phyloP scores from a whole-genome alignment of 2,329 filamentous ascomycete genomes.

The Aspergillus clavatus region DNA sequence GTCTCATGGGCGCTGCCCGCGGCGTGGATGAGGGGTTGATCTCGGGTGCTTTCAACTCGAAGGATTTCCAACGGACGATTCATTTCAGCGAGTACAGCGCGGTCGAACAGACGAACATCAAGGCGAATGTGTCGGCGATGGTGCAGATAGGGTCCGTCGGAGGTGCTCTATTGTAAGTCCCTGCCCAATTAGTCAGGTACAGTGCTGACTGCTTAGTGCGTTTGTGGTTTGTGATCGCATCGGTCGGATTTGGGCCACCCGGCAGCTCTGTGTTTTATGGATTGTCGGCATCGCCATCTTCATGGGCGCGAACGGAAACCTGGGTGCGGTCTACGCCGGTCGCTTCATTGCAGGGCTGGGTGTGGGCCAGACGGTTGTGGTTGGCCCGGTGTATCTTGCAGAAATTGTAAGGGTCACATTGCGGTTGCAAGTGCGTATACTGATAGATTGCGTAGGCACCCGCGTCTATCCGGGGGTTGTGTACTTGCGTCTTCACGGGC shows the following conservation, averaged over 20 bases:
- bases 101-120: constrained; percentile 60
- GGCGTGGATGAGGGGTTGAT: constrained; percentile 80
- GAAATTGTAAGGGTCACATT: constrained; percentile 60
- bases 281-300: constrained; percentile 42
- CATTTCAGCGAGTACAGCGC: constrained; percentile 51
- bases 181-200: neutral
- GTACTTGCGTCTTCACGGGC: constrained; percentile 65
- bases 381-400: constrained; percentile 64
- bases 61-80: constrained; percentile 58
- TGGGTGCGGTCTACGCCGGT: constrained; percentile 42
- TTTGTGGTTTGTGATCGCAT: constrained; percentile 47
- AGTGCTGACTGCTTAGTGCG: constrained; percentile 40
- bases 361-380: constrained; percentile 41
- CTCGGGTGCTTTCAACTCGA: constrained; percentile 64
- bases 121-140: constrained; percentile 75
- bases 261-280: constrained; percentile 41
- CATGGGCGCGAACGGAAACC: constrained; percentile 35
- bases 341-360: constrained; percentile 43
- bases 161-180: constrained; percentile 57
- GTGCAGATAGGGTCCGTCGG: constrained; percentile 73
- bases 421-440: too few species aligned
- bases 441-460: too few species aligned
- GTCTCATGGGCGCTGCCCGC: constrained; percentile 69
- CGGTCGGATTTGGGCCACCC: constrained; percentile 38
- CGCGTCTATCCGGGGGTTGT: constrained; percentile 65